Evolutionary conservation across 2,329 filamentous ascomycete species (phyloP), one percentile per base, ranked within the genome.

Genomic region (Calonectria multiphialidica): DNA sequence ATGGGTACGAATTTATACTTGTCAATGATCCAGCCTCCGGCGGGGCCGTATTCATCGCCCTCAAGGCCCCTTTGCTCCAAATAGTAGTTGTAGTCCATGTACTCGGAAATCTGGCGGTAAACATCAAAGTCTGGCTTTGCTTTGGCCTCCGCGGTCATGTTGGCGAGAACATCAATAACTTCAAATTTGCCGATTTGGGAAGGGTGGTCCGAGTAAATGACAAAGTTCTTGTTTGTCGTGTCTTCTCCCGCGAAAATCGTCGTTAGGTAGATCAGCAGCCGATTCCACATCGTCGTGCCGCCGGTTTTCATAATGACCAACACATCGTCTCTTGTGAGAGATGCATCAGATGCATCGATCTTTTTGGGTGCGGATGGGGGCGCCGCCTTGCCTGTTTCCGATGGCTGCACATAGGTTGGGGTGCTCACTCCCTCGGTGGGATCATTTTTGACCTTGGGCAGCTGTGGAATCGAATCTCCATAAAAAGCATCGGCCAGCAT

Each of bases 1-100:
- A 79, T 71, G 6, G 77, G 77, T 3, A 79, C 21, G 45, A 79
- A 79, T 65, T 79, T 79, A 70, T 78, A 79, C 72, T 79, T 79
- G 75, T 79, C 77, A 33, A 79, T 72, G 44, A 78, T 77, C 77
- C 77, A 79, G 16, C 77, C 77, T 37, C 77, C 77, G 1, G 68
- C 45, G 5, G 77, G 77, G 9, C 77, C 77, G 72, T 71, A 78
- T 33, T 77, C 77, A 47, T 79, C 77, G 18, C 77, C 77, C 21
- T 73, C 70, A 9, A 79, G 70, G 5, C 76, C 76, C 1, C 76
- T 62, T 3, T 75, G 68, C 59, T 79, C 77, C 50, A 70, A 45
- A 57, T 79, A 79, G 49, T 66, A 73, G 68, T 79, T 79, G 75
- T 78, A 57, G 16, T 68, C 73, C 55, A 69, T 72, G 69, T 78